phyloP scores from a whole-genome alignment of 2,329 filamentous ascomycete genomes.

The Pyricularia sp. region DNA sequence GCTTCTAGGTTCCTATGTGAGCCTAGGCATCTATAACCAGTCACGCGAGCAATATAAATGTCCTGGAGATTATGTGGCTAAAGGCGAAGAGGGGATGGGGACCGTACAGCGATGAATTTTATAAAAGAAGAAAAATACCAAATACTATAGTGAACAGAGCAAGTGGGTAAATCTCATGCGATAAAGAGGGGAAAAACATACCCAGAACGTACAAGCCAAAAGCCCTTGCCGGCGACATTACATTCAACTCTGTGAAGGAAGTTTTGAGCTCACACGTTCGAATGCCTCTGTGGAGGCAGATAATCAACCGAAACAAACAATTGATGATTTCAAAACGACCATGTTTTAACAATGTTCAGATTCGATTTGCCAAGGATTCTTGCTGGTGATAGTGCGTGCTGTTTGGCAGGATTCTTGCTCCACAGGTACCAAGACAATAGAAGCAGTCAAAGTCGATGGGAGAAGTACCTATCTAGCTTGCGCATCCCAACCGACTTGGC shows the following conservation, averaged over 20 bases:
- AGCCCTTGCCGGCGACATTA: background rate
- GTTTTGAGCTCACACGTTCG: background rate
- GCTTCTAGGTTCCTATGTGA: too few relatives aligned
- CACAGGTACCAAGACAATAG: background rate
- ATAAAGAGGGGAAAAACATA: background rate
- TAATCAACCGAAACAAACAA: too few relatives aligned
- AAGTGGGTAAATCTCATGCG: background rate
- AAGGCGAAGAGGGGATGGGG: too few relatives aligned
- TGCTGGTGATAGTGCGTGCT: background rate
- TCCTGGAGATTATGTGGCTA: too few relatives aligned
- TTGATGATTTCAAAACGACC: too few relatives aligned
- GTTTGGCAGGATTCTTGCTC: background rate
- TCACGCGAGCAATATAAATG: too few relatives aligned
- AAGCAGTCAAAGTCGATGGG: background rate
- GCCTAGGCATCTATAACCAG: too few relatives aligned
- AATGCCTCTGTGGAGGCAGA: too few relatives aligned
- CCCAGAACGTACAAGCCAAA: background rate
- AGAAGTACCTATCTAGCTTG: background rate
- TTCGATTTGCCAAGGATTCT: background rate
- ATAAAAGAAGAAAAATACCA: background rate
- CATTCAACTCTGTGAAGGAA: background rate
- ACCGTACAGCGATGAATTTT: too few relatives aligned
- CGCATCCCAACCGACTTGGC: background rate
- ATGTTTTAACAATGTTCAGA: background rate
- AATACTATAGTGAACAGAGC: background rate